Evolutionary conservation across 129 eudicot species (phyloP).

Genomic region (Flaveria brownii): DNA sequence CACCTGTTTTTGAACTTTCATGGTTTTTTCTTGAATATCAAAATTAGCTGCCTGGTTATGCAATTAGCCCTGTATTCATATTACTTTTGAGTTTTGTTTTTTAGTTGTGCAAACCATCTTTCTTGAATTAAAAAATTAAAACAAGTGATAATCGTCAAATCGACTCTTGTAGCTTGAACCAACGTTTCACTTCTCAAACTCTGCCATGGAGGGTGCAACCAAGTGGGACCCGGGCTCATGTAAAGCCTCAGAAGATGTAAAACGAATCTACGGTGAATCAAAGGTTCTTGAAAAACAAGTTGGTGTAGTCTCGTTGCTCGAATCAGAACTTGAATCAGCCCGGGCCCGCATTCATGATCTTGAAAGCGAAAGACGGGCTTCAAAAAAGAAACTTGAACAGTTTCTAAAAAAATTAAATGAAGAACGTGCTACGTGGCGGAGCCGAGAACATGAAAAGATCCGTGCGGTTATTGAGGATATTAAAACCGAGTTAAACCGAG

Average conservation of each 20-base stretch:
- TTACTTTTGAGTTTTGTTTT: background rate
- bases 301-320: constrained; percentile 53
- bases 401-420: constrained; percentile 79
- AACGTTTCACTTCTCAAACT: constrained; percentile 58
- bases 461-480: constrained; percentile 81
- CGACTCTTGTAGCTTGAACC: constrained; percentile 54
- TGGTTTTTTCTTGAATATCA: background rate
- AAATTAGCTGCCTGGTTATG: background rate
- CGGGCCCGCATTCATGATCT: constrained; percentile 67
- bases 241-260: constrained; percentile 53
- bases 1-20: background rate
- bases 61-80: background rate
- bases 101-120: background rate
- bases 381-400: constrained; percentile 88
- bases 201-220: constrained; percentile 95
- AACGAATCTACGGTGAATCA: constrained; percentile 39
- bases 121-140: background rate
- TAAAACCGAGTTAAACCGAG: constrained; percentile 65
- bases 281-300: constrained; percentile 50
- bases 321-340: constrained; percentile 79
- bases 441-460: constrained; percentile 86
- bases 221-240: constrained; percentile 81
- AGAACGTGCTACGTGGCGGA: constrained; percentile 82
- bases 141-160: background rate
- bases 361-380: constrained; percentile 73